These are phyloP conservation scores for Metarhizium robertsii DNA, from an alignment of 2,329 filamentous ascomycete genomes.

Conservation along the genomic window DNA sequence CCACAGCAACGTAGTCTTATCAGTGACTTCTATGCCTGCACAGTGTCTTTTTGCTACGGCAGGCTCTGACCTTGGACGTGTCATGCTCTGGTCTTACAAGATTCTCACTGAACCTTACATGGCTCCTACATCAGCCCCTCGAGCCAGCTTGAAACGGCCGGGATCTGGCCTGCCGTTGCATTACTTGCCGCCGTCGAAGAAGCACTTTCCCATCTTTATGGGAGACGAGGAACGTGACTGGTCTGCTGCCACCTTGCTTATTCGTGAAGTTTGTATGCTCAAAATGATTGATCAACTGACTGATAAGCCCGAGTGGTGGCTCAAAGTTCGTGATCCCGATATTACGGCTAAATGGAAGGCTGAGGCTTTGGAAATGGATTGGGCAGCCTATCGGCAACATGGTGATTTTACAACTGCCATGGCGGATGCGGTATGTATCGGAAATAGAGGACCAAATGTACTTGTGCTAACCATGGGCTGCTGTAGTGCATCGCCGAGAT, in stretches of 20 bases:
- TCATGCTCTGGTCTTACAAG: neutral
- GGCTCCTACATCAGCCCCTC: neutral
- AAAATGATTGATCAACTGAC: constrained; percentile 22
- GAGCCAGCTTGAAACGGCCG: constrained; percentile 5
- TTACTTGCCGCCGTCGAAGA: neutral
- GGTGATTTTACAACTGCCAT: constrained; percentile 15
- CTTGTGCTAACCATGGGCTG: neutral
- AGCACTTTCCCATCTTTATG: constrained; percentile 14
- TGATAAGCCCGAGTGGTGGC: constrained; percentile 26
- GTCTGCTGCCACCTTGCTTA: constrained; percentile 18
- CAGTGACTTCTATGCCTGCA: neutral
- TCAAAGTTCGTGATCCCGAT: constrained; percentile 17
- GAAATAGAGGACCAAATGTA: neutral
- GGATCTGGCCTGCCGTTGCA: constrained; percentile 18
- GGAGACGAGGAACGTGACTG: constrained; percentile 9
- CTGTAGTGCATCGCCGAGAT: neutral
- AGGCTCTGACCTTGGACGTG: neutral
- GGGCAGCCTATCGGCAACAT: constrained; percentile 12
- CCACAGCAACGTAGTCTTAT: neutral
- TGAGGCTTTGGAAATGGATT: constrained; percentile 21
- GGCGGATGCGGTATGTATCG: neutral
- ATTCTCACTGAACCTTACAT: neutral
- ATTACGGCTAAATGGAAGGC: constrained; percentile 19
- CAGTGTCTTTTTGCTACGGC: neutral
- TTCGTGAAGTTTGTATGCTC: constrained; percentile 24